Conservation (phyloP, 2,329 filamentous ascomycete species). For the Paraphaeosphaeria minitans region DNA sequence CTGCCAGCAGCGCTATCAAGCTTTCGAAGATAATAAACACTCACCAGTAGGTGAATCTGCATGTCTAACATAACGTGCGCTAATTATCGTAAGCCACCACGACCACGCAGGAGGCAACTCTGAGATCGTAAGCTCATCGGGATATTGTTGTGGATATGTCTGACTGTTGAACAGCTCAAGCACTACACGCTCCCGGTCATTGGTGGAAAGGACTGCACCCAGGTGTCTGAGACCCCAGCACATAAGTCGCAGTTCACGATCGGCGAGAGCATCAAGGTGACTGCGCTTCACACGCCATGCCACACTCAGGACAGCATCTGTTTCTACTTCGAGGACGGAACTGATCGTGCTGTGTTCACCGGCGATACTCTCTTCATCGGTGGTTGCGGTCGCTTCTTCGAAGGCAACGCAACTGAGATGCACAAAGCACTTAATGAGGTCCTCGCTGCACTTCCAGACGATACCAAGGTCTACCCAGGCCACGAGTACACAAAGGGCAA, state of each 20-base stretch:
- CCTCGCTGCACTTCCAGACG: constrained; percentile 78
- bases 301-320: constrained; percentile 99
- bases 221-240: constrained; percentile 75
- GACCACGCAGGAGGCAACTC: constrained; percentile 94
- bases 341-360: constrained; percentile 83
- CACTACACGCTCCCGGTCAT: constrained; percentile 74
- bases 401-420: constrained; percentile 85
- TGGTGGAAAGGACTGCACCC: constrained; percentile 83
- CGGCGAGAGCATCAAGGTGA: constrained; percentile 78
- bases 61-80: constrained; percentile 11
- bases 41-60: constrained; percentile 73
- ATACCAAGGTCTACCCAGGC: constrained; percentile 91
- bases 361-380: constrained; percentile 96
- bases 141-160: neutral
- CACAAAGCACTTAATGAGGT: constrained; percentile 88
- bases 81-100: constrained; percentile 69
- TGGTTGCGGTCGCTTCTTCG: constrained; percentile 94
- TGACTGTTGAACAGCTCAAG: constrained; percentile 54
- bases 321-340: constrained; percentile 84
- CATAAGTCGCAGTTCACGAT: constrained; percentile 81
- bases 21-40: constrained; percentile 93
- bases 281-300: constrained; percentile 91
- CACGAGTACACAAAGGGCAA: constrained; percentile 99
- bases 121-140: constrained; percentile 63
- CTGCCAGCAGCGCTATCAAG: constrained; percentile 74